Conservation (phyloP, 306 rosid species). For the Vigna unguiculata region DNA sequence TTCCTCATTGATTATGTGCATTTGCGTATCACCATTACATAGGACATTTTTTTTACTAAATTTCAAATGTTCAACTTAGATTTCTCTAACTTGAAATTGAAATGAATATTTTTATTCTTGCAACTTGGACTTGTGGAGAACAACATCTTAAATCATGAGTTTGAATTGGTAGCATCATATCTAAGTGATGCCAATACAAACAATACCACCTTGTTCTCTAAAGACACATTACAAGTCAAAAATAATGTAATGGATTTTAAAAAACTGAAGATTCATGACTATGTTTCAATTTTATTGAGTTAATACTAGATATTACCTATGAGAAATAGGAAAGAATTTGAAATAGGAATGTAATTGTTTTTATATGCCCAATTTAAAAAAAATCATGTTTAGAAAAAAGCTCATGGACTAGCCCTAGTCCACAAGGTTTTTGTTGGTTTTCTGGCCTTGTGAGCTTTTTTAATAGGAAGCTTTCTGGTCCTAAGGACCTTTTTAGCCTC, state of each 20-base stretch:
- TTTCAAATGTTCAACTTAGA: constrained; percentile 16
- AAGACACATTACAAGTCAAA: constrained; percentile 86
- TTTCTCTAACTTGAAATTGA: constrained; percentile 37
- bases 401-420: too few relatives aligned
- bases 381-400: too few relatives aligned
- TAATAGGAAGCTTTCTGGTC: too few relatives aligned
- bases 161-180: constrained; percentile 80
- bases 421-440: too few relatives aligned
- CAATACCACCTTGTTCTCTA: constrained; percentile 92
- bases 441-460: too few relatives aligned
- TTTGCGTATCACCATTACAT: too few relatives aligned
- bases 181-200: constrained; percentile 91
- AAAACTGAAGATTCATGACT: background rate
- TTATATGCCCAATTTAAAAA: too few relatives aligned
- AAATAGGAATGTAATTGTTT: too few relatives aligned
- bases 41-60: constrained; percentile 11
- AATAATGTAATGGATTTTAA: background rate
- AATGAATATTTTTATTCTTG: constrained; percentile 41
- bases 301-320: too few relatives aligned
- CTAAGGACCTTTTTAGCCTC: too few relatives aligned
- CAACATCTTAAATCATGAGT: constrained; percentile 75
- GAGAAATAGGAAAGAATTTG: too few relatives aligned
- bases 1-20: background rate
- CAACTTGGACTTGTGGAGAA: constrained; percentile 99
- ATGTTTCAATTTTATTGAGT: too few relatives aligned